Evolutionary conservation across 2,329 filamentous ascomycete genomes (phyloP).

Genomic region (Aspergillus ustus): DNA sequence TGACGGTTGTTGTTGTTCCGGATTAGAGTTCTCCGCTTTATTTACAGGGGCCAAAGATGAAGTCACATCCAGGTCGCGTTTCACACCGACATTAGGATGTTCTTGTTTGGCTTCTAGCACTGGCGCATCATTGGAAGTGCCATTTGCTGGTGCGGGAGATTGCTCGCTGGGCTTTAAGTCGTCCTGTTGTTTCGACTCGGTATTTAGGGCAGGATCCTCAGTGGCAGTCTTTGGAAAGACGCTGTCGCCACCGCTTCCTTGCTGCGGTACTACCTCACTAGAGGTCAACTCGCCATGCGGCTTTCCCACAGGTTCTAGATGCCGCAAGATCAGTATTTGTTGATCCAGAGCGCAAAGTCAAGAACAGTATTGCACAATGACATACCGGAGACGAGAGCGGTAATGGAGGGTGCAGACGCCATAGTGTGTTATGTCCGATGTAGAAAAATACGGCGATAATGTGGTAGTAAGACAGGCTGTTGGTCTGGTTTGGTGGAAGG

Average conservation of each 20-base stretch:
- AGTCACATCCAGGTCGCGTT: constrained; percentile 29
- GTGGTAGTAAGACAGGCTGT: not conserved
- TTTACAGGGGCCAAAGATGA: not conserved
- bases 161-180: constrained; percentile 18
- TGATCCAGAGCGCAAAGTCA: not conserved
- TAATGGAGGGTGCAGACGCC: constrained; percentile 29
- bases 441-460: constrained; percentile 22
- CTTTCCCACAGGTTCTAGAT: constrained; percentile 20
- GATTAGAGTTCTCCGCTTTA: constrained; percentile 16
- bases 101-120: constrained; percentile 18
- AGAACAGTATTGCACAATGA: not conserved
- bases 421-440: constrained; percentile 24
- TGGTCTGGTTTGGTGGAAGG: not conserved
- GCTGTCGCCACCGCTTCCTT: constrained; percentile 14
- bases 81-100: constrained; percentile 26
- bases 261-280: constrained; percentile 7
- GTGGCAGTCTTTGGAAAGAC: constrained; percentile 7
- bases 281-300: constrained; percentile 10
- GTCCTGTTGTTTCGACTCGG: constrained; percentile 18
- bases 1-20: constrained; percentile 6
- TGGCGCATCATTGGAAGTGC: not conserved
- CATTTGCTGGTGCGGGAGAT: constrained; percentile 5
- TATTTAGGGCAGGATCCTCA: constrained; percentile 6
- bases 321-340: constrained; percentile 23
- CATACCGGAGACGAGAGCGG: constrained; percentile 30